Evolutionary conservation across 1,284 basidiomycete species (phyloP), one percentile per base, ranked within the genome.

Genomic region (Rhodotorula mucilaginosa): DNA sequence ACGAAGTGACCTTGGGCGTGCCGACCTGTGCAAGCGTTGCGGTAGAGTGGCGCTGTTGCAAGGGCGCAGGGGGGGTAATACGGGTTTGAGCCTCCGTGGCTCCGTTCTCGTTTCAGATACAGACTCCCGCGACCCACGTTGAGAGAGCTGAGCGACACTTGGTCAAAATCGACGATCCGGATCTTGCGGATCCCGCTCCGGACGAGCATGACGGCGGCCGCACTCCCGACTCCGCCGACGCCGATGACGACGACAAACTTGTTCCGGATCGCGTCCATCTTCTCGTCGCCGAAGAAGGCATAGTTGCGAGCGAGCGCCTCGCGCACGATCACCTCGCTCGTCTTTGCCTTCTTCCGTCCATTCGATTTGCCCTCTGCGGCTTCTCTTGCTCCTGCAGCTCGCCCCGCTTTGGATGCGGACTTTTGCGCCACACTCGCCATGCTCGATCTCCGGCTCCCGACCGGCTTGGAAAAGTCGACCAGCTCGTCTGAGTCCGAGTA

Each of bases 21-120:
- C 95, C 97, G 60, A 99, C 97, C 78, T 99, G 96, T 12, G 88
- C 85, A 34, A 94, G 86, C 2, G 86, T 87, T n/a, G 97, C 97
- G 31, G 92, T 92, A 13, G 96, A 94, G 80, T 99, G 96, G 63
- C 95, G 86, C 79, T 80, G 67, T 39, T 13, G n/a, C 26, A 21
- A 5, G 18, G 47, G 39, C 2, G 44, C 3, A 18, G 13, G 39
- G 39, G 23, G 51, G 3, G 44, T 18, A 58, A 39, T 39, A 7
- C 39, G 39, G 39, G 39, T 5, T 39, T 39, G 39, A 39, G 39
- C 39, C 39, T 39, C 39, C 8, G 39, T 39, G 39, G 10, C 39
- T 39, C 39, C 7, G 5, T 7, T 39, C 18, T 21, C 19, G 46
- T 10, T 5, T 18, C n/a, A 13, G 44, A n/a, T n/a, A 47, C 47